These are phyloP conservation scores for Xenosphaeropsis pyriputrescens DNA, from an alignment of 2,329 filamentous ascomycete species.

Conservation along the genomic window DNA sequence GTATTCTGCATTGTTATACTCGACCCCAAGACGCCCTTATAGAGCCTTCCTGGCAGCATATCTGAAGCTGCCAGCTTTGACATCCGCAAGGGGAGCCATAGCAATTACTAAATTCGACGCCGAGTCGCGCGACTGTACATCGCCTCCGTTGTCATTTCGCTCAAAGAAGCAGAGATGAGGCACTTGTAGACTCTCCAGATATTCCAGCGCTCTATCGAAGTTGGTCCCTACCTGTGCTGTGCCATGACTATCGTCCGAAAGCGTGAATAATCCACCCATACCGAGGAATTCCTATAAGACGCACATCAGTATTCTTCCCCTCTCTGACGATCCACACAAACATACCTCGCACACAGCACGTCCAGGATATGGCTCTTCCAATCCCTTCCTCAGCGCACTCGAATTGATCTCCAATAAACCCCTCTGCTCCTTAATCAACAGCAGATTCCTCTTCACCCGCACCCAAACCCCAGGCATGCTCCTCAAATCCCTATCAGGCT, in stretches of 20 bases:
- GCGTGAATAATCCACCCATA: slow-evolving; percentile 67
- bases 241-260: slow-evolving; percentile 92
- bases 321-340: slow-evolving; percentile 6
- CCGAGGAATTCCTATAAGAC: slow-evolving; percentile 47
- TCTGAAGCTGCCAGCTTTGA: too few relatives aligned
- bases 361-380: slow-evolving; percentile 80
- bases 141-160: background rate
- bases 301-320: background rate
- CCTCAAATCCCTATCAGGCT: slow-evolving; percentile 49
- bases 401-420: slow-evolving; percentile 86
- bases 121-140: too few relatives aligned
- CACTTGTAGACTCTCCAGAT: slow-evolving; percentile 53
- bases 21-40: background rate
- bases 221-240: slow-evolving; percentile 78
- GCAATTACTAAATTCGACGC: too few relatives aligned
- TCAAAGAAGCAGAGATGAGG: slow-evolving; percentile 34
- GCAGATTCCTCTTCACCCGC: slow-evolving; percentile 59
- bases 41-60: background rate
- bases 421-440: slow-evolving; percentile 54
- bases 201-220: slow-evolving; percentile 56
- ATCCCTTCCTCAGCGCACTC: slow-evolving; percentile 73
- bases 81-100: too few relatives aligned
- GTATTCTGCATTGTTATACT: too few relatives aligned
- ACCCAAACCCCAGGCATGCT: slow-evolving; percentile 54
- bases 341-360: slow-evolving; percentile 60